A percentile compares a stretch with the other conserved stretches of the same genome.
Conservation (phyloP, 257 asterid species). For the Solanum clarkiae region DNA sequence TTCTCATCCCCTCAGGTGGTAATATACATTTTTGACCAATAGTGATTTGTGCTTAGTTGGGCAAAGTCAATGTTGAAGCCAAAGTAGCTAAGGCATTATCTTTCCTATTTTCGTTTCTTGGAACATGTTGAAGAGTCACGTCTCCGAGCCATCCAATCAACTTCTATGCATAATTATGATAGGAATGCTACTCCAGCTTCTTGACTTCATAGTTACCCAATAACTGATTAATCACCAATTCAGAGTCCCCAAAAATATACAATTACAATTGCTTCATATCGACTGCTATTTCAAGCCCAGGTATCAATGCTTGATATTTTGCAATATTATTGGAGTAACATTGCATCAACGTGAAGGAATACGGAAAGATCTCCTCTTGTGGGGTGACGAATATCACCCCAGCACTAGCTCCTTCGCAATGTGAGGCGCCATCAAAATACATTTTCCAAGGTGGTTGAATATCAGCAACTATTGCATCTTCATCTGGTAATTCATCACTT, state of each 20-base stretch:
- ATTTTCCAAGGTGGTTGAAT: background rate
- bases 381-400: background rate
- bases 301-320: background rate
- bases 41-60: no score
- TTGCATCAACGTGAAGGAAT: background rate
- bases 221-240: no score
- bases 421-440: background rate
- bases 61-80: background rate
- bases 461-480: background rate
- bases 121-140: no score
- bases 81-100: background rate
- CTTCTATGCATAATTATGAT: no score
- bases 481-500: background rate
- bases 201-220: no score
- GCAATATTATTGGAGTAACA: background rate
- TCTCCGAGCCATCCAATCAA: no score
- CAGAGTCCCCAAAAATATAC: no score
- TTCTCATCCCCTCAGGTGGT: no score
- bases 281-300: no score
- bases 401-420: background rate
- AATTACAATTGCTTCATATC: no score
- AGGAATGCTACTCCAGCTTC: no score
- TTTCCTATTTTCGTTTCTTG: background rate
- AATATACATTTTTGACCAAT: no score
- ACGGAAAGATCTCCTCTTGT: background rate